Base-by-base conservation (phyloP, 164 flowering plant genomes). In the Aristolochia californica region DNA sequence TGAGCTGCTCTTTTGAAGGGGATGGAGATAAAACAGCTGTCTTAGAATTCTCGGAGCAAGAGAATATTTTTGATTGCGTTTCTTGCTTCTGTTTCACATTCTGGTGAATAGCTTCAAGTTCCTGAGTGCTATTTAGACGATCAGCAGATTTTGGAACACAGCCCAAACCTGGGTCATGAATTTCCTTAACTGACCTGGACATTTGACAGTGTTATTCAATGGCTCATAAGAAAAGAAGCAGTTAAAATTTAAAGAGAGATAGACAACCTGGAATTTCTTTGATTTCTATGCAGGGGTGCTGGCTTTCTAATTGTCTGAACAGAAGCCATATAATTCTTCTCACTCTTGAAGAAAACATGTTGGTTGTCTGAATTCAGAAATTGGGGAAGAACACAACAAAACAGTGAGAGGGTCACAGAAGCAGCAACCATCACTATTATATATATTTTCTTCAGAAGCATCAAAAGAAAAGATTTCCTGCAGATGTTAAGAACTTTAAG, bases 381-480 rank as follows among this genome's bases (percentile, higher is more conserved):
- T 62, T 74, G 78, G 50, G 80, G 75, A 62, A 68, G 62, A 38
- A 75, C 45, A 57, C 57, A 64, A 60, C 60, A 77, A 40, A 80
- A 58, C 12, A 74, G 49, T 49, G 80, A 44, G 57, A 70, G 66
- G 16, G 75, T 60, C 13, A 79, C 38, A 49, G 64, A 68, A 52
- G 71, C 69, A 56, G 72, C 68, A 64, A 81, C 53, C 53, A 84
- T n/a, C 17, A 76, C 38, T 15, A 72, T 73, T 12, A 67, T 16
- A 22, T 56, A 61, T 25, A 61, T 65, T 62, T 78, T 79, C 81
- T 73, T 75, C 53, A 82, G 61, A 17, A 75, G 63, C 52, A 66
- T 63, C 95, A 85, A 80, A 51, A 79, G 73, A 18, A 77, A 23
- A 34, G 88, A 76, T 59, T 71, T 78, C 65, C 68, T 77, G 60